phyloP scores from a whole-genome alignment of 352 stramenopile genomes.

The Phytopythium litorale region DNA sequence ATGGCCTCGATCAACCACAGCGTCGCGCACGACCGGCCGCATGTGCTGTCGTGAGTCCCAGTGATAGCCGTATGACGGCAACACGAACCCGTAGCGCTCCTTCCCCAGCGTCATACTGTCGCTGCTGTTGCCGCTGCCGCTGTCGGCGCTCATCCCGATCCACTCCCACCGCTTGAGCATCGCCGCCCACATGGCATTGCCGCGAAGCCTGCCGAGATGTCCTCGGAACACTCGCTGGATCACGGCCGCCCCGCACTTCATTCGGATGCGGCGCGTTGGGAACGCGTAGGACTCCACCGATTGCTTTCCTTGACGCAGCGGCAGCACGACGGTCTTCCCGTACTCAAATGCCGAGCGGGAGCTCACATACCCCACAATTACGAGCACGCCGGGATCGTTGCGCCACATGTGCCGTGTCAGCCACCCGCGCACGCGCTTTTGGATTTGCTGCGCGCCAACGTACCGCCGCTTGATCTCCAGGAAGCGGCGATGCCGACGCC shows the following conservation, averaged over 20 bases:
- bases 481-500: conserved; percentile 43
- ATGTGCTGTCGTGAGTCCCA: conserved; percentile 39
- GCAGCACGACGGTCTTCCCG: conserved; percentile 34
- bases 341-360: conserved; percentile 40
- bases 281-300: conserved; percentile 48
- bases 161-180: conserved; percentile 79
- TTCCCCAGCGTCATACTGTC: conserved; percentile 57
- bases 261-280: conserved; percentile 40
- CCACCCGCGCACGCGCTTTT: conserved; percentile 56
- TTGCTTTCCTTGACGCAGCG: conserved; percentile 9
- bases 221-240: conserved; percentile 60
- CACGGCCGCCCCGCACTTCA: conserved; percentile 18
- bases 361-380: conserved; percentile 36
- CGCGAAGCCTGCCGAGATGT: conserved; percentile 39
- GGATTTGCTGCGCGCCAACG: conserved; percentile 38
- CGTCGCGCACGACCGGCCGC: conserved; percentile 31
- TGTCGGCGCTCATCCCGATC: conserved; percentile 39
- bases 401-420: conserved; percentile 64
- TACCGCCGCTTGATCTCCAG: conserved; percentile 46
- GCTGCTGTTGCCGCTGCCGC: conserved; percentile 24
- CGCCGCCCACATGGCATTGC: conserved; percentile 57
- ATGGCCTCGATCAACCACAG: conserved; percentile 39
- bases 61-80: conserved; percentile 52
- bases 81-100: conserved; percentile 48
- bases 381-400: conserved; percentile 48